Percentiles rank a stretch among this genome's conserved stretches.
Evolutionary conservation across 495 filamentous ascomycete species (phyloP).

Genomic region (Xylaria palmicola): DNA sequence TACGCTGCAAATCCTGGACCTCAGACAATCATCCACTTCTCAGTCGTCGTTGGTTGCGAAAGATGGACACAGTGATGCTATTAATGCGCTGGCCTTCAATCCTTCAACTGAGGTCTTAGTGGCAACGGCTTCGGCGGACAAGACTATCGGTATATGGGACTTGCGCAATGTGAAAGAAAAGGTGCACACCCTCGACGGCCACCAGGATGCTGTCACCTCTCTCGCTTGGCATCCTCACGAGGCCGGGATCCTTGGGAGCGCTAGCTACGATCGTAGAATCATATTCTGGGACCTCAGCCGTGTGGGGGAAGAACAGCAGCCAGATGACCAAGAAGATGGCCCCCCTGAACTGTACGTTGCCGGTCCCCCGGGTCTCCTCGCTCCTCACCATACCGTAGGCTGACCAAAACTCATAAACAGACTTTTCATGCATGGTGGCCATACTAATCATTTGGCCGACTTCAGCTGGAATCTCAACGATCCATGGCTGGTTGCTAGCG

Average conservation of each 20-base stretch:
- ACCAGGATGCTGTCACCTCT: slow-evolving; percentile 84
- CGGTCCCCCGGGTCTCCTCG: not conserved
- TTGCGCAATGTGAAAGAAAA: slow-evolving; percentile 82
- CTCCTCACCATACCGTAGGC: slow-evolving; percentile 10
- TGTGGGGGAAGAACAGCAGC: slow-evolving; percentile 89
- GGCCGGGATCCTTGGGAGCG: slow-evolving; percentile 81
- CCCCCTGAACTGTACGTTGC: slow-evolving; percentile 89
- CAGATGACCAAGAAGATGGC: slow-evolving; percentile 95
- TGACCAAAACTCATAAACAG: slow-evolving; percentile 47
- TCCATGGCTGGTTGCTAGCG: slow-evolving; percentile 91
- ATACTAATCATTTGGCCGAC: slow-evolving; percentile 93
- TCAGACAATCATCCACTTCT: slow-evolving; percentile 61
- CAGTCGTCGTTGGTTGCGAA: slow-evolving; percentile 65
- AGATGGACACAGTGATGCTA: slow-evolving; percentile 77
- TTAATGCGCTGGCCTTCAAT: slow-evolving; percentile 94
- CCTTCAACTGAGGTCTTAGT: slow-evolving; percentile 80
- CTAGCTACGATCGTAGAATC: slow-evolving; percentile 87
- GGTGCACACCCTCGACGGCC: slow-evolving; percentile 80
- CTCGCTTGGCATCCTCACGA: slow-evolving; percentile 93
- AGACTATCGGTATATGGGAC: slow-evolving; percentile 94
- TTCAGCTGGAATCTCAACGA: slow-evolving; percentile 97
- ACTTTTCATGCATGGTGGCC: slow-evolving; percentile 98
- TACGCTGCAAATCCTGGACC: slow-evolving; percentile 87
- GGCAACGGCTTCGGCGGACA: slow-evolving; percentile 91
- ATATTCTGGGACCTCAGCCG: slow-evolving; percentile 94